Evolutionary conservation across 169 alveolate genomes (phyloP).

Genomic region (Plasmodium relictum): DNA sequence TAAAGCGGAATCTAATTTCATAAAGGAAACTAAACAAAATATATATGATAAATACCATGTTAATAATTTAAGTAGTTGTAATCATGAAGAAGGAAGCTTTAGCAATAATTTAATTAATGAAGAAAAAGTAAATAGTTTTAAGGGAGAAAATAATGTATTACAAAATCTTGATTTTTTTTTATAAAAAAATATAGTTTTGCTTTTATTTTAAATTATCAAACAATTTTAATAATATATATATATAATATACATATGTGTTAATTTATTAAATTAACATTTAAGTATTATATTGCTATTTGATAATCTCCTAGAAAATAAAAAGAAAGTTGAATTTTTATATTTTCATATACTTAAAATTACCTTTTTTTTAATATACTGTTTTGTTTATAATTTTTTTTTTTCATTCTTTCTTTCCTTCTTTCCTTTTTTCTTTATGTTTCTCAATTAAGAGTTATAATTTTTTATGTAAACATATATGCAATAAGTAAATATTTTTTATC

Average conservation of each 20-base stretch:
- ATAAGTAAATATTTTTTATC: too few species aligned
- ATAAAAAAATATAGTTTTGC: not conserved
- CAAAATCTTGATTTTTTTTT: conserved; percentile 47
- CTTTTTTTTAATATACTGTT: too few species aligned
- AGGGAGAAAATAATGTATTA: conserved; percentile 12
- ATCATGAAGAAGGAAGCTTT: conserved; percentile 2
- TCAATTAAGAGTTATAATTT: too few species aligned
- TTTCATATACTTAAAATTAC: too few species aligned
- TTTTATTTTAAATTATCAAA: not conserved
- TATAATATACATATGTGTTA: not conserved
- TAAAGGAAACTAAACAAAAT: conserved; percentile 19
- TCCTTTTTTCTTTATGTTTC: too few species aligned
- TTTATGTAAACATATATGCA: too few species aligned
- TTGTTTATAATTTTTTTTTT: too few species aligned
- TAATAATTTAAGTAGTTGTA: conserved; percentile 1
- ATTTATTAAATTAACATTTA: not conserved
- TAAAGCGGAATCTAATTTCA: not conserved
- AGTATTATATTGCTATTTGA: too few species aligned
- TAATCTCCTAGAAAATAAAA: too few species aligned
- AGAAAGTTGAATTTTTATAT: too few species aligned
- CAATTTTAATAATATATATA: not conserved
- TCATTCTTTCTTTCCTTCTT: too few species aligned
- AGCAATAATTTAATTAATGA: not conserved
- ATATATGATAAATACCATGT: not conserved
- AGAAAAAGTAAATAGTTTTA: conserved; percentile 1